Base-by-base conservation (phyloP, 371 early-diverging fungal species). In the Batkoa obscura region DNA sequence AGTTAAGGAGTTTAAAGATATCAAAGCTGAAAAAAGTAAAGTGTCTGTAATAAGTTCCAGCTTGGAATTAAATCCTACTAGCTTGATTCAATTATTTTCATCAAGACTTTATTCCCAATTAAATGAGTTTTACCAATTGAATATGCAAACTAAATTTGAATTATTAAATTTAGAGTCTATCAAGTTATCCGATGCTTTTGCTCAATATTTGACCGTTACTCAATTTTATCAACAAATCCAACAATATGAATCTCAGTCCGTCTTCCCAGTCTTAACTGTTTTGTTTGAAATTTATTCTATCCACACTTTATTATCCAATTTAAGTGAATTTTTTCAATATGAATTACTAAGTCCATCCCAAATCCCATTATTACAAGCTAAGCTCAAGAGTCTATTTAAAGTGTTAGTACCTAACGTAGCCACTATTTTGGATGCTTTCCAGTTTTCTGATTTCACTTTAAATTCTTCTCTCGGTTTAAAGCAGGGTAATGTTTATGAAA, bases 351-450 rank as follows among this genome's bases (percentile, higher is more conserved):
- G 70, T 0, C 63, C 72, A 0, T 65, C 57, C 1, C 82, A 81
- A 58, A 69, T 74, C 0, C 23, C 58, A 17, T 62, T 69, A 64
- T 55, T 75, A 17, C 74, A 71, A 36, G 64, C 69, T 15, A 63
- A 62, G 2, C 61, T 72, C 32, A 70, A 76, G 30, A 36, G 37
- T 6, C 31, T 67, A 1, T 63, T 83, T 6, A 72, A 73, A 53
- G 62, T 65, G 0, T 70, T 88, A 3, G 71, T 89, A 9, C 79
- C 76, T 15, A 72, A 84, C 55, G 81, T 80, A 0, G 78, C 84
- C 34, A 75, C 80, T 0, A 69, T 86, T 15, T 77, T 81, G 0
- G 87, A 86, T 52, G 71, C 79, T 12, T 83, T 84, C 69, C 83
- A 72, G 9, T 67, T 83, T 52, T 71, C 83, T 1, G 88, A 88